Evolutionary conservation across 805 yeast genomes (phyloP).

Genomic region (Soucietia sequanensis): DNA sequence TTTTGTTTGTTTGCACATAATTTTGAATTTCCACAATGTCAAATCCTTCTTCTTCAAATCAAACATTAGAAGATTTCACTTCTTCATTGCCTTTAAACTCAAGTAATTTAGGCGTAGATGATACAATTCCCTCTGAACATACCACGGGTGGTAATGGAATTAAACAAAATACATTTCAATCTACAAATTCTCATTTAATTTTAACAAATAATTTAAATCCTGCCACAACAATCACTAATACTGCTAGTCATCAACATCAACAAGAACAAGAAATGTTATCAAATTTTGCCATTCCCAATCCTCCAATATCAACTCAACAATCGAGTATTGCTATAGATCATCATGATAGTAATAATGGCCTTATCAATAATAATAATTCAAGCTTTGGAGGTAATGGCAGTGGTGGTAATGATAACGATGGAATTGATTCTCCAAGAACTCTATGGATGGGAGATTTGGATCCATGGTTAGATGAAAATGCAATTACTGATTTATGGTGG

Average conservation of each 20-base stretch:
- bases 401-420: slow-evolving; percentile 2
- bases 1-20: too few relatives aligned
- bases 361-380: too few relatives aligned
- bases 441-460: slow-evolving; percentile 89
- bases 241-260: slow-evolving; percentile 42
- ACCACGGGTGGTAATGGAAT: too few relatives aligned
- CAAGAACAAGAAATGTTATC: slow-evolving; percentile 44
- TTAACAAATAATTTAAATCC: too few relatives aligned
- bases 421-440: slow-evolving; percentile 57
- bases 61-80: too few relatives aligned
- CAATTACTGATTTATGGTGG: slow-evolving; percentile 57
- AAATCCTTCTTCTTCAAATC: too few relatives aligned
- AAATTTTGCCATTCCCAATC: slow-evolving; percentile 38
- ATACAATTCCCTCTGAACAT: too few relatives aligned
- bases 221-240: slow-evolving; percentile 20
- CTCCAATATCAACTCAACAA: slow-evolving; percentile 40
- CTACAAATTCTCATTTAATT: too few relatives aligned
- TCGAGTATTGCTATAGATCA: slow-evolving; percentile 29
- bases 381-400: slow-evolving; percentile 1
- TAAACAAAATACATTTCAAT: too few relatives aligned
- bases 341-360: slow-evolving; percentile 2
- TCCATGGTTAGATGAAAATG: slow-evolving; percentile 71
- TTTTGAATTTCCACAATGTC: too few relatives aligned
- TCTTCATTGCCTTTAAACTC: too few relatives aligned
- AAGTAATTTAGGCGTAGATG: too few relatives aligned